A percentile compares a stretch with the other conserved stretches of the same genome.
These are phyloP conservation scores for Trichophyton equinum DNA, from an alignment of 2,329 filamentous ascomycete genomes.

Conservation along the genomic window DNA sequence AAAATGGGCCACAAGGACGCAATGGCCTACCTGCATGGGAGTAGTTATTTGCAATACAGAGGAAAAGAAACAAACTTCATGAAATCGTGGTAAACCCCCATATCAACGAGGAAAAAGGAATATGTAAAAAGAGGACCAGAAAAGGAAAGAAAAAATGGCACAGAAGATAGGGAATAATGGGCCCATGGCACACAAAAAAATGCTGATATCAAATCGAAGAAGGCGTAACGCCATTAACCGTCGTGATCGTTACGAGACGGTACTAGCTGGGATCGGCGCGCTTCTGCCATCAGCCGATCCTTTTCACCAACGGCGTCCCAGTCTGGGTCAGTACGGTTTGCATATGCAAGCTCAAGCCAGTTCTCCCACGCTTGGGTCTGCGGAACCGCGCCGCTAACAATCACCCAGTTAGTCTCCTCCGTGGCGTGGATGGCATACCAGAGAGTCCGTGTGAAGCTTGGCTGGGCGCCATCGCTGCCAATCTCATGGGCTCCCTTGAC, in stretches of 20 bases:
- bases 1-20: background rate
- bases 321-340: slow-evolving; percentile 10
- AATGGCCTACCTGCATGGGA: background rate
- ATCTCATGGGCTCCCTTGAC: slow-evolving; percentile 23
- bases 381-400: slow-evolving; percentile 41
- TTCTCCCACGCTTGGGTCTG: slow-evolving; percentile 40
- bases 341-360: slow-evolving; percentile 35
- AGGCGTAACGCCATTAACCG: background rate
- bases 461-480: background rate
- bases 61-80: background rate
- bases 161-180: background rate
- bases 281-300: slow-evolving; percentile 5
- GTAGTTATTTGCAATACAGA: background rate
- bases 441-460: slow-evolving; percentile 43
- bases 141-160: background rate
- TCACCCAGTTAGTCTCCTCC: slow-evolving; percentile 41
- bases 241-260: background rate
- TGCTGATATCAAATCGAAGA: background rate
- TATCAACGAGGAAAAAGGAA: no score
- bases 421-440: slow-evolving; percentile 50
- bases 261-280: background rate
- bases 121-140: background rate
- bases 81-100: background rate
- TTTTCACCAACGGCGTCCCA: slow-evolving; percentile 10
- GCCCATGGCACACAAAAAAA: background rate